Evolutionary conservation across 768 basidiomycete genomes (phyloP), one percentile per base, ranked within the genome.

Genomic region (Trametes elegans): DNA sequence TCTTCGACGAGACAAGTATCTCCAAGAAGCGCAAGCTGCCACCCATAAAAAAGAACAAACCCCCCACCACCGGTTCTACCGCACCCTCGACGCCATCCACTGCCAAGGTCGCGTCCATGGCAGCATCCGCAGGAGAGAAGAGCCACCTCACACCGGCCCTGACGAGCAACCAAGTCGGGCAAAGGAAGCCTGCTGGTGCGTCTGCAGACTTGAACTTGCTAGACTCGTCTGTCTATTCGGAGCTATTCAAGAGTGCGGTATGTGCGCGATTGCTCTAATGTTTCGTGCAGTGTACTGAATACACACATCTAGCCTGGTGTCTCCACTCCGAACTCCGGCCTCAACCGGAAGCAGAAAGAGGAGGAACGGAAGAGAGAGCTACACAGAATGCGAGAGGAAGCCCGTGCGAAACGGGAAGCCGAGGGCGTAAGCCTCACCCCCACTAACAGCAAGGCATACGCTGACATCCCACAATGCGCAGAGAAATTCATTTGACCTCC

Each of bases 301-400:
- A n/a, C 21, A 2, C 11, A 11, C 2, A 14, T 46, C 10, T 34
- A 68, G 64, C 66, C 64, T 2, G 66, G 63, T 3, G 55, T 59
- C 0, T 36, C 59, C 2, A 61, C 63, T 8, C 66, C 68, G 0
- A 62, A 65, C 42, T 64, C 68, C 7, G 66, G 66, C 0, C 18
- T 67, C 38, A 80, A 71, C 38, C 71, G 76, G 40, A 81, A 87
- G 19, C 86, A 88, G 55, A 76, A 75, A 39, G 81, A 87, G n/a
- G 87, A 88, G 59, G 86, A 88, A 64, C 75, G 85, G 43, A 75
- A 80, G 53, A 84, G 78, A 60, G 85, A 90, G 53, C 62, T 90
- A 62, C 76, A 84, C 63, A 80, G 74, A 64, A 80, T 87, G 83
- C 78, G 85, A 51, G 84, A 89, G 34, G 88, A 88, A 34, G 84